Base-by-base conservation (phyloP, 768 basidiomycete genomes). In the Mycena rosella region DNA sequence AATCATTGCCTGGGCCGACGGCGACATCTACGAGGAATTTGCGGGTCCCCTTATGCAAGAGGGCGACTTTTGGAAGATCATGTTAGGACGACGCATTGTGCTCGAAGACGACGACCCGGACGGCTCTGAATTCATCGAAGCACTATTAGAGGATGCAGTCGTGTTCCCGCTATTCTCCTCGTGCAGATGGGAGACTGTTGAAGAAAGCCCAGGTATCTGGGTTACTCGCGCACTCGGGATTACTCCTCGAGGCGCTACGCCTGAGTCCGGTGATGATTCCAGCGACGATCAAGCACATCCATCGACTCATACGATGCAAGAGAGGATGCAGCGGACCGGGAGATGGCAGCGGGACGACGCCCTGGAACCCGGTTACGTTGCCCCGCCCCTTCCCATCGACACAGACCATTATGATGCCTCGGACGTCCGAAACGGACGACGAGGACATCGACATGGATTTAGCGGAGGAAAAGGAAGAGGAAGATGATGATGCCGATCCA, bases 51-150 rank as follows among this genome's bases (percentile, higher is more conserved):
- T 62, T 13, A 82, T 84, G 77, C 64, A 73, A 18, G 20, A 72
- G 29, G 80, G 78, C 5, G 77, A 81, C 61, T 63, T 67, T 11
- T 83, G 83, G 83, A 80, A 80, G 61, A 82, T 84, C 10, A 75
- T 78, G 54, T 76, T 84, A 15, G 83, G 82, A 7, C 66, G 83
- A 24, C 58, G 78, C 10, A 67, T 84, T 30, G 36, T 69, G 32
- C 74, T 84, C 17, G 80, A 81, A 17, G 73, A 69, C 22, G 78
- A 79, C 24, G 82, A 83, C 65, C 36, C 68, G 0, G 80, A 84
- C 62, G 83, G 82, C 0, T 71, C 78, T 2, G 38, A 32, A 22
- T 83, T 83, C 59, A 72, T 80, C 3, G 77, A 78, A 47, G 77
- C 68, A 1, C 29, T 80, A 5, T 62, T 80, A 20, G 80, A 81